Base-by-base conservation (phyloP, 2,329 filamentous ascomycete genomes). In the Lecanicillium sp. region DNA sequence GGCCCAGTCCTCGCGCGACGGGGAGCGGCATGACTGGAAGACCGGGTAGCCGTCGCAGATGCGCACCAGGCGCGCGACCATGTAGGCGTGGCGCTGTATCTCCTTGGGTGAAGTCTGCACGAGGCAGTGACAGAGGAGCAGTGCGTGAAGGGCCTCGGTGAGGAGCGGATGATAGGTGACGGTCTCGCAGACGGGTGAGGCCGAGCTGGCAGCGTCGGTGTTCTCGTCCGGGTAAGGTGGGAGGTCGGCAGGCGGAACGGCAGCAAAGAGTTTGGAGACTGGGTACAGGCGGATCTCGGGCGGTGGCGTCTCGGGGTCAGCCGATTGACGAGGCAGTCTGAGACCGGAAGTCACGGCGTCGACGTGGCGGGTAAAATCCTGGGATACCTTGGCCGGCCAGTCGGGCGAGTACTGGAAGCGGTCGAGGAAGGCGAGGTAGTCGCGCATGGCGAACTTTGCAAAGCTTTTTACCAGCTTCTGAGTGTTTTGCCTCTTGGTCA, bases 11-110 rank as follows among this genome's bases (percentile, higher is more conserved):
- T 83, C 78, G 44, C 86, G 81, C 2, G 86, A 82, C 1, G 86
- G 82, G 3, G 80, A 85, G 42, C 84, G 75, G 20, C 83, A 81
- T 0, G 82, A 75, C 54, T 90, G 81, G 60, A 94, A 91, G 41
- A 91, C 78, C 0, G 88, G 88, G 56, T 88, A 90, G 4, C 87
- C 87, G 57, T 93, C 86, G 41, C 80, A 82, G 20, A 93, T 74
- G 17, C 87, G 78, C 4, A 80, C 76, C 2, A 93, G 73, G 5
- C 87, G 81, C 14, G 87, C 86, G 4, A 85, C 87, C 77, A 90
- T 93, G 68, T 89, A 77, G 0, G 87, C 86, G 61, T 93, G 87
- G 29, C 87, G 85, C 42, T 83, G 78, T 27, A 90, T 77, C 62
- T 93, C 87, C 56, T 86, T 88, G 10, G 79, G 65, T 0, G 87